These are phyloP conservation scores for Ogataea methanolica DNA, from an alignment of 805 yeast species.

Conservation along the genomic window DNA sequence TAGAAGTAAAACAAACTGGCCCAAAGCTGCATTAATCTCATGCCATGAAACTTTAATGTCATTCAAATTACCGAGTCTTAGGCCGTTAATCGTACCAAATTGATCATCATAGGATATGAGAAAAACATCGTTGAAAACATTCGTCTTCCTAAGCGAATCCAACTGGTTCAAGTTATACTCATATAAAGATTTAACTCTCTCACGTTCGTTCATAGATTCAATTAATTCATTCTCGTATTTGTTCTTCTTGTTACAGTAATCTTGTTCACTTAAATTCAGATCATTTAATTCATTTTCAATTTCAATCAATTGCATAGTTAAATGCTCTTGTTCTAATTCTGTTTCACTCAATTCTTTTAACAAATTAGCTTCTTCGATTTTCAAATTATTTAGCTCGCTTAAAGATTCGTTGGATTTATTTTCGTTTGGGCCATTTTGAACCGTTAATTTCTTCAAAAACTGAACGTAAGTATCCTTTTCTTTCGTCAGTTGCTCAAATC, in stretches of 20 bases:
- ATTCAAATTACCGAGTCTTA: conserved; percentile 69
- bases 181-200: conserved; percentile 58
- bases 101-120: conserved; percentile 78
- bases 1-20: conserved; percentile 70
- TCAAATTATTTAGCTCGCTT: conserved; percentile 42
- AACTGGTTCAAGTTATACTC: conserved; percentile 59
- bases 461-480: conserved; percentile 77
- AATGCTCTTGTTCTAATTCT: conserved; percentile 37
- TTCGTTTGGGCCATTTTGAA: conserved; percentile 41
- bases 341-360: conserved; percentile 36
- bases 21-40: conserved; percentile 88
- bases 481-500: conserved; percentile 65
- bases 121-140: conserved; percentile 81
- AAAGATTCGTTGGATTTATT: conserved; percentile 42
- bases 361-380: conserved; percentile 32
- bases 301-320: conserved; percentile 44
- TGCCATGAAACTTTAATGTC: conserved; percentile 73
- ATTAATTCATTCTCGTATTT: conserved; percentile 47
- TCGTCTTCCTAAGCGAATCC: conserved; percentile 66
- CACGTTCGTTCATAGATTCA: conserved; percentile 49
- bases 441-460: conserved; percentile 65
- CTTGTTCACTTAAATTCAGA: conserved; percentile 40
- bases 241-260: conserved; percentile 49
- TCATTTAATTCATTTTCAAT: conserved; percentile 37
- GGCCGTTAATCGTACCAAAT: conserved; percentile 84